Conservation (phyloP, 164 flowering plant genomes). For the Liquidambar formosana region DNA sequence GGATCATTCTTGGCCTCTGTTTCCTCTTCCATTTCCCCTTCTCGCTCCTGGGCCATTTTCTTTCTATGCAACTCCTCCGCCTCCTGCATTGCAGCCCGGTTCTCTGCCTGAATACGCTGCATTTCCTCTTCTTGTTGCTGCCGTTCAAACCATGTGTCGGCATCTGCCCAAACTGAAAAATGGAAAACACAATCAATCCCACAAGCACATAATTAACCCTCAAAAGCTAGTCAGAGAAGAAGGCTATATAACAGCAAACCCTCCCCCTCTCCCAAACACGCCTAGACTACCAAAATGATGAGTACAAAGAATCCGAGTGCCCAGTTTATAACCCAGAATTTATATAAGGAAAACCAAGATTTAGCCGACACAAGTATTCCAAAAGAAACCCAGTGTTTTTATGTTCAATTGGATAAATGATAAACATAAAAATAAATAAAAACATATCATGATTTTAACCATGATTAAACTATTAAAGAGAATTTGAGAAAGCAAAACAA, state of each 20-base stretch:
- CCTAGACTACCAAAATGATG: neutral
- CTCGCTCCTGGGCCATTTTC: slow-evolving; percentile 75
- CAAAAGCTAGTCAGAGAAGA: neutral
- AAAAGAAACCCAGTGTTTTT: too few relatives aligned
- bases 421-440: too few relatives aligned
- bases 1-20: slow-evolving; percentile 60
- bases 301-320: neutral
- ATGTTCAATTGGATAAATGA: too few relatives aligned
- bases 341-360: neutral
- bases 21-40: slow-evolving; percentile 89
- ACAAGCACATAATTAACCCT: slow-evolving; percentile 1
- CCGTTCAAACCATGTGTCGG: slow-evolving; percentile 97
- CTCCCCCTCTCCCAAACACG: too few relatives aligned
- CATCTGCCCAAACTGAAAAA: slow-evolving; percentile 95
- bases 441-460: too few relatives aligned
- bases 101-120: slow-evolving; percentile 80
- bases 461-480: too few relatives aligned
- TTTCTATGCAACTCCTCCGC: slow-evolving; percentile 89
- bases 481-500: too few relatives aligned
- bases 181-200: slow-evolving; percentile 2
- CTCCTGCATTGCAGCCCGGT: slow-evolving; percentile 69
- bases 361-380: too few relatives aligned
- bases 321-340: neutral
- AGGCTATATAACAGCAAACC: neutral
- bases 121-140: slow-evolving; percentile 97